A percentile compares a stretch with the other conserved stretches of the same genome.
Evolutionary conservation across 345 rosid species (phyloP).

Genomic region (Rubroshorea leprosula): DNA sequence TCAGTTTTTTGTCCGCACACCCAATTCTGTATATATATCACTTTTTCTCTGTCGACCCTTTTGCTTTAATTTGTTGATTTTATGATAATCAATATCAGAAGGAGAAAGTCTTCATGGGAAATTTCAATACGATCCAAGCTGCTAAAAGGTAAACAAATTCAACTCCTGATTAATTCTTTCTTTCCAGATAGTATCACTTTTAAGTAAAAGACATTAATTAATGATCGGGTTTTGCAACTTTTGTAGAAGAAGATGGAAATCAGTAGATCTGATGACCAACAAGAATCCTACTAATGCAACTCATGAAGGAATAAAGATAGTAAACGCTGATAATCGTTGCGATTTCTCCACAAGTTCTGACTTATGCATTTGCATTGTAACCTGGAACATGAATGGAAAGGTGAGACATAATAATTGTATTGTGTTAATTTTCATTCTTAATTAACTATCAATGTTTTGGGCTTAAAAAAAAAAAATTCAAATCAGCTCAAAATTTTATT

Average conservation of each 20-base stretch:
- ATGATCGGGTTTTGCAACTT: too few species aligned
- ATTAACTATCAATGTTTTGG: too few species aligned
- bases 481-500: too few species aligned
- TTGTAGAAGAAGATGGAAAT: slow-evolving; percentile 25
- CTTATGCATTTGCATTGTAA: slow-evolving; percentile 55
- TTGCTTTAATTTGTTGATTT: too few species aligned
- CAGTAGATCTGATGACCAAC: slow-evolving; percentile 11
- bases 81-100: not conserved
- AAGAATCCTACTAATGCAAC: not conserved
- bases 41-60: not conserved
- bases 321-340: slow-evolving; percentile 32
- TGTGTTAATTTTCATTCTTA: too few species aligned
- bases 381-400: slow-evolving; percentile 87
- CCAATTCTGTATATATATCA: not conserved
- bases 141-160: slow-evolving; percentile 17
- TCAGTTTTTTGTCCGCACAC: too few species aligned
- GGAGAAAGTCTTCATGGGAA: too few species aligned
- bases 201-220: too few species aligned
- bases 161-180: too few species aligned
- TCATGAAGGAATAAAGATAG: slow-evolving; percentile 49
- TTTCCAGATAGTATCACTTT: too few species aligned
- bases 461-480: too few species aligned
- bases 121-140: slow-evolving; percentile 16
- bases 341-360: slow-evolving; percentile 44
- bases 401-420: too few species aligned